These are phyloP conservation scores for Yarrowia bubula DNA, from an alignment of 805 yeast species.

Conservation along the genomic window DNA sequence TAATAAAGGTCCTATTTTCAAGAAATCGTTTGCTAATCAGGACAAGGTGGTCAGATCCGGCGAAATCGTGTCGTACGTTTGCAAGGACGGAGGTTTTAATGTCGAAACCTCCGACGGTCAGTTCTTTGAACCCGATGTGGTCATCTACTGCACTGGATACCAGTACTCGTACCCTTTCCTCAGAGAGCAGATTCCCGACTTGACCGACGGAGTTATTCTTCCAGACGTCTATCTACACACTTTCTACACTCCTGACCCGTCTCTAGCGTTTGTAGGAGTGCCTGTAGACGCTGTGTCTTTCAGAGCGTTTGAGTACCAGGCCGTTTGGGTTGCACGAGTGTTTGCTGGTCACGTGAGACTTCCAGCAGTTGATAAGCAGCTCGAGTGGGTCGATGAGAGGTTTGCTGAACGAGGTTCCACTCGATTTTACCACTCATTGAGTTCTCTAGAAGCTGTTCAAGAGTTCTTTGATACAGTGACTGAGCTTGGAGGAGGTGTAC, in stretches of 20 bases:
- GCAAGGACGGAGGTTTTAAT: conserved; percentile 2
- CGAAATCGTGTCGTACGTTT: neutral
- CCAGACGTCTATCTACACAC: conserved; percentile 39
- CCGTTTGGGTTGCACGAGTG: neutral
- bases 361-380: neutral
- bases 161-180: conserved; percentile 64
- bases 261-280: conserved; percentile 60
- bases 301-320: conserved; percentile 23
- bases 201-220: conserved; percentile 50
- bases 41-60: conserved; percentile 31
- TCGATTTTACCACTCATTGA: neutral
- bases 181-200: conserved; percentile 34
- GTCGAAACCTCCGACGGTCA: conserved; percentile 1
- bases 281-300: conserved; percentile 26
- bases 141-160: conserved; percentile 76
- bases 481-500: conserved; percentile 4
- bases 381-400: neutral
- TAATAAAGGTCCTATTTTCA: conserved; percentile 36
- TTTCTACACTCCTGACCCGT: conserved; percentile 58
- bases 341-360: neutral
- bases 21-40: conserved; percentile 25
- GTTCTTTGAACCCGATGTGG: conserved; percentile 48
- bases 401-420: neutral
- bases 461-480: neutral
- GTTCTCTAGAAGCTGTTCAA: conserved; percentile 5